These are phyloP conservation scores for Fusarium dimerum DNA, from an alignment of 2,329 filamentous ascomycete genomes.

Conservation along the genomic window DNA sequence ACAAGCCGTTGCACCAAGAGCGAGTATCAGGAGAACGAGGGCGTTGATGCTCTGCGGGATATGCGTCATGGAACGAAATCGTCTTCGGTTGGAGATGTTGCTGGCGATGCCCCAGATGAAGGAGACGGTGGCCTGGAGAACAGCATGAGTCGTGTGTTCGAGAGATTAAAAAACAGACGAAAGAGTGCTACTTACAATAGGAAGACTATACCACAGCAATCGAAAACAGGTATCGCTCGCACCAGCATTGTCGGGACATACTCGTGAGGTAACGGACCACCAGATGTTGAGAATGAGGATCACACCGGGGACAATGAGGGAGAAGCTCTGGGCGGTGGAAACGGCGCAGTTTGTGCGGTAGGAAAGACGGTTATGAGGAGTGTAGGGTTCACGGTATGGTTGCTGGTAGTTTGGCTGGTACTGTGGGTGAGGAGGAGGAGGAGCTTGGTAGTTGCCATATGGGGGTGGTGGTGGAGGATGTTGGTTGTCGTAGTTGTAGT, in stretches of 20 bases:
- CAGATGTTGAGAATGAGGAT: constrained; percentile 46
- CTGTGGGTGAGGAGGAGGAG: no score
- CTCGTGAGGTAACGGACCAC: constrained; percentile 26
- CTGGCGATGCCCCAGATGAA: constrained; percentile 22
- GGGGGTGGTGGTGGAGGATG: no score
- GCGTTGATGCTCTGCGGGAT: constrained; percentile 18
- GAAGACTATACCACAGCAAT: constrained; percentile 26
- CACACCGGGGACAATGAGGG: constrained; percentile 31
- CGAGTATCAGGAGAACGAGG: constrained; percentile 23
- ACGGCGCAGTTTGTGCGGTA: constrained; percentile 12
- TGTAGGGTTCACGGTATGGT: not conserved
- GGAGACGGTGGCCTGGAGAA: constrained; percentile 17
- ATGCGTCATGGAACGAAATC: constrained; percentile 18
- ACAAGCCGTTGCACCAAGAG: constrained; percentile 22
- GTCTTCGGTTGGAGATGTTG: constrained; percentile 24
- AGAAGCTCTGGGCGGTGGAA: constrained; percentile 16
- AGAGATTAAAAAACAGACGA: not conserved
- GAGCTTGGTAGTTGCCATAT: no score
- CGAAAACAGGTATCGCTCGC: constrained; percentile 21
- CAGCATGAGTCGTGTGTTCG: not conserved
- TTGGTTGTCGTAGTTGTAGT: no score
- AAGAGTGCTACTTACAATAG: constrained; percentile 14
- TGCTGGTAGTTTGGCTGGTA: not conserved
- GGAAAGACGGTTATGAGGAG: constrained; percentile 2
- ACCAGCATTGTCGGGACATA: constrained; percentile 17